Conservation (phyloP, 768 basidiomycete species). For the Xerocomus brunneocitrinus region DNA sequence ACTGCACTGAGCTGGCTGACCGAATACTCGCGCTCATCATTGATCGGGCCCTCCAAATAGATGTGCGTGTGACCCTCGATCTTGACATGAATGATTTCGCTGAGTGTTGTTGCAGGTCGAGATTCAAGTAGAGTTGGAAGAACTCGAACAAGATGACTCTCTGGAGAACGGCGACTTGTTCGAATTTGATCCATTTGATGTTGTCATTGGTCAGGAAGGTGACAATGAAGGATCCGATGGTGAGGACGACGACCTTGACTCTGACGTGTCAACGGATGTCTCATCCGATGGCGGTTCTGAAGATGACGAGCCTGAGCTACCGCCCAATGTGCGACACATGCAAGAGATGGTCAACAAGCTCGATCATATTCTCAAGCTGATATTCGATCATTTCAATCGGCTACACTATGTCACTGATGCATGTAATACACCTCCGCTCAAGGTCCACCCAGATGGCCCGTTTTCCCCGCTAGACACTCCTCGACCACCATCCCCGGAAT, state of each 20-base stretch:
- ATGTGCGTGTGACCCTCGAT: slow-evolving; percentile 50
- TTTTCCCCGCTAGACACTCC: slow-evolving; percentile 19
- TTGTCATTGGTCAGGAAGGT: slow-evolving; percentile 66
- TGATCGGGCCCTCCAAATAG: slow-evolving; percentile 91
- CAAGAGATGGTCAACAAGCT: slow-evolving; percentile 89
- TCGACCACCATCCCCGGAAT: slow-evolving; percentile 29
- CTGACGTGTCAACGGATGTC: slow-evolving; percentile 61
- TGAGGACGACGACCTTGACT: slow-evolving; percentile 47
- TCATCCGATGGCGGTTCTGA: slow-evolving; percentile 66
- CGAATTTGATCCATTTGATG: slow-evolving; percentile 83
- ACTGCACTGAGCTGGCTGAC: slow-evolving; percentile 85
- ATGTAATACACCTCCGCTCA: slow-evolving; percentile 12
- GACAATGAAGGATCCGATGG: slow-evolving; percentile 54
- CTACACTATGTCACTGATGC: slow-evolving; percentile 31
- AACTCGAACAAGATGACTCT: slow-evolving; percentile 66
- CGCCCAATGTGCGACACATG: slow-evolving; percentile 60
- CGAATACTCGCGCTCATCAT: slow-evolving; percentile 82
- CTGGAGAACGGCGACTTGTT: slow-evolving; percentile 56
- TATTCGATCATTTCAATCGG: slow-evolving; percentile 81
- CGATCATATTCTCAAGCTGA: slow-evolving; percentile 77
- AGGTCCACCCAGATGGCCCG: slow-evolving; percentile 1
- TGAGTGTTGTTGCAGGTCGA: slow-evolving; percentile 61
- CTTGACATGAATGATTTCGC: not conserved
- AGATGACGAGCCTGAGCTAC: slow-evolving; percentile 32
- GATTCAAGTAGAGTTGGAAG: slow-evolving; percentile 93